These are phyloP conservation scores for Sugiyamaella americana DNA, from an alignment of 805 yeast species.

Conservation along the genomic window DNA sequence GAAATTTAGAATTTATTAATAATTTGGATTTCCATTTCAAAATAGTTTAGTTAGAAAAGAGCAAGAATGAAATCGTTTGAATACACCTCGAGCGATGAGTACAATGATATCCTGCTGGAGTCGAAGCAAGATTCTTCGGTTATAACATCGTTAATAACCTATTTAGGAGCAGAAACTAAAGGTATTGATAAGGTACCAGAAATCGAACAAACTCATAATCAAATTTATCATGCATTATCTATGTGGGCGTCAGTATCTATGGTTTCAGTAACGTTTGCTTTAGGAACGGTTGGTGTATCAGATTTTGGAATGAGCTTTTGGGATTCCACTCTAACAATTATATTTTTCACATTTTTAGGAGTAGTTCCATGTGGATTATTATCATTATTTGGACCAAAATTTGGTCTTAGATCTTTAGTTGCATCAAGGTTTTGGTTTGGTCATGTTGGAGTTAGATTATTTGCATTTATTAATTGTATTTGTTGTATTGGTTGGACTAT, in stretches of 20 bases:
- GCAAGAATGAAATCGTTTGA: neutral
- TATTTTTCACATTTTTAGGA: constrained; percentile 68
- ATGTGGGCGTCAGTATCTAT: constrained; percentile 87
- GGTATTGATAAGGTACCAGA: constrained; percentile 76
- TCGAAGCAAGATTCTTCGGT: too few relatives aligned
- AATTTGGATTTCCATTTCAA: neutral
- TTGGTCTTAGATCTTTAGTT: constrained; percentile 81
- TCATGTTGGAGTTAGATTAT: constrained; percentile 61
- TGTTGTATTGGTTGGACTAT: constrained; percentile 95
- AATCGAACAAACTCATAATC: constrained; percentile 61
- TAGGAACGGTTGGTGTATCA: constrained; percentile 61
- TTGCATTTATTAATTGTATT: constrained; percentile 64
- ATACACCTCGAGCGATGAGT: neutral
- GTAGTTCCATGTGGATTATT: constrained; percentile 69
- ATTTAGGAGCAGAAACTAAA: constrained; percentile 41
- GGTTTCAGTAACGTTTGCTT: constrained; percentile 70
- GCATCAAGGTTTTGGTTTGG: constrained; percentile 72
- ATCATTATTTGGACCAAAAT: constrained; percentile 72
- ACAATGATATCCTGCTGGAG: neutral
- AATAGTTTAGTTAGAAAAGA: neutral
- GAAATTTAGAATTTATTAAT: neutral
- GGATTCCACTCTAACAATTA: constrained; percentile 54
- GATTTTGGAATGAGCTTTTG: constrained; percentile 64
- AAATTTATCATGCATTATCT: constrained; percentile 60
- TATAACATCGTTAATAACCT: constrained; percentile 6